phyloP scores from a whole-genome alignment of 163 green algal genomes.

The Volvox carteri region DNA sequence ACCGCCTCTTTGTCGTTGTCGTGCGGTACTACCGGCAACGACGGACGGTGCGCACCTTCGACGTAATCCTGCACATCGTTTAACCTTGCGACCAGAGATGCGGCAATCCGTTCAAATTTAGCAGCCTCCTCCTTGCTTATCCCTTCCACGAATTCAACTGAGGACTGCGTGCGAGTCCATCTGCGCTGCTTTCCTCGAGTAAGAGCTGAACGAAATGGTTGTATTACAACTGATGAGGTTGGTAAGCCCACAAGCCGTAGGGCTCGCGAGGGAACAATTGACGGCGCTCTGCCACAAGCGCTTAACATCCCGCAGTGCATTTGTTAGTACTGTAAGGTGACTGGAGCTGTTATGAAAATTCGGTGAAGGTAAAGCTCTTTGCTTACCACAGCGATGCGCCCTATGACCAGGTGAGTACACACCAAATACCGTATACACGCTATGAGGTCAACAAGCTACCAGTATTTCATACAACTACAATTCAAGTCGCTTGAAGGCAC shows the following conservation, averaged over 20 bases:
- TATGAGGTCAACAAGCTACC: not conserved
- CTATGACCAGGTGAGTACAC: not conserved
- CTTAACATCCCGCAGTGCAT: not conserved
- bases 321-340: not conserved
- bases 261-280: not conserved
- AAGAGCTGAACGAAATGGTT: not conserved
- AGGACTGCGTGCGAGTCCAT: slow-evolving; percentile 4
- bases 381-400: not conserved
- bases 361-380: not conserved
- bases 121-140: slow-evolving; percentile 62
- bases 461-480: not conserved
- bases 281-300: not conserved
- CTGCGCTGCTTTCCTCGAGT: not conserved
- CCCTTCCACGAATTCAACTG: slow-evolving; percentile 47
- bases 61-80: slow-evolving; percentile 49
- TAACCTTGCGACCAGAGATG: slow-evolving; percentile 63
- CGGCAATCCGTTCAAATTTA: slow-evolving; percentile 67
- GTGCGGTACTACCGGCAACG: too few species aligned
- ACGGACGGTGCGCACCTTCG: slow-evolving; percentile 10
- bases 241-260: not conserved
- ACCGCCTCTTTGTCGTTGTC: too few species aligned
- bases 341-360: not conserved
- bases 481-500: not conserved
- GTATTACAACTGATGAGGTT: not conserved
- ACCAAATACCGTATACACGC: not conserved